Evolutionary conservation across 2,329 filamentous ascomycete species (phyloP), one percentile per base, ranked within the genome.

Genomic region (Endothia cerciana): DNA sequence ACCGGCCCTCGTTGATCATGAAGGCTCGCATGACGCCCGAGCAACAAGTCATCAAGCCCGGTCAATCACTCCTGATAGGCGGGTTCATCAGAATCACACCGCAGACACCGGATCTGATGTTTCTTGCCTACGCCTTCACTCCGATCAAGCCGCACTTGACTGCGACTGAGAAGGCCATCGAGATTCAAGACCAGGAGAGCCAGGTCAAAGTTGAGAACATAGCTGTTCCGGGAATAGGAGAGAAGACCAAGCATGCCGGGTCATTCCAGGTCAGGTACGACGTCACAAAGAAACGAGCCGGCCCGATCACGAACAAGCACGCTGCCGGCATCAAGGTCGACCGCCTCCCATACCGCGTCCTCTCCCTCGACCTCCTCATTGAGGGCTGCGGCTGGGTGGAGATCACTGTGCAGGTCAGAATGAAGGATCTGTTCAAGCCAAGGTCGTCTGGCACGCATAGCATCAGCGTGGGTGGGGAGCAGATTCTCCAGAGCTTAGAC

Each of bases 301-400:
- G 93, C 0, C 90, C 91, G 0, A 77, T 94, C 49, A 92, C 90
- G 3, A 81, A 83, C 40, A 86, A 83, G 65, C 82, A 85, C 60
- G 91, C 87, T 1, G 84, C 84, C 55, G 88, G 84, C 47, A 80
- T 89, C 56, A 87, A 86, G 64, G 84, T 90, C 0, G 88, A 92
- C 1, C 80, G 83, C 19, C 80, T 98, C 4, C 92, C 93, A 0
- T 99, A 94, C 77, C 85, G 87, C 17, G 88, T 98, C 2, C 83
- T 95, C 67, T 88, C 90, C 10, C 85, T 90, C 0, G 96, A 99
- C 74, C 88, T 99, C 30, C 80, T 99, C 17, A 88, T 99, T 60
- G 94, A 98, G 76, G 93, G 95, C 1, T 90, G 93, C 33, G 95
- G 95, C 8, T 99, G 96, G 91, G 85, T 99, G 2, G 95, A 99